phyloP scores from a whole-genome alignment of 2,329 filamentous ascomycete species.

The Penicillium sp. region DNA sequence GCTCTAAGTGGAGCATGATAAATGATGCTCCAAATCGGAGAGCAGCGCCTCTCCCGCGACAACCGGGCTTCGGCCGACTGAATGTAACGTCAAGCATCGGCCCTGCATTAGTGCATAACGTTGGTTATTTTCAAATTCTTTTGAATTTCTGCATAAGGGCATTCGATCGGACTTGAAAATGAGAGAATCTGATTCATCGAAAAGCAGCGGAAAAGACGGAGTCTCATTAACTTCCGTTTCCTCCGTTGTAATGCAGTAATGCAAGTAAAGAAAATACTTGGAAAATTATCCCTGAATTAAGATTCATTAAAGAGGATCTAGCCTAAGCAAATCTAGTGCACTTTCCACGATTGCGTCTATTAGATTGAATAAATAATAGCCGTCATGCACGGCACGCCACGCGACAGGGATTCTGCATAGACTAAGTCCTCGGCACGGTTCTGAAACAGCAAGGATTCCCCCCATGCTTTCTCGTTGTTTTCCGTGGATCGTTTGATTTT shows the following conservation, averaged over 20 bases:
- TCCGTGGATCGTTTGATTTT: neutral
- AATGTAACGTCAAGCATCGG: neutral
- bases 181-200: too few species aligned
- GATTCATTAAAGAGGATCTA: too few species aligned
- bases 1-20: neutral
- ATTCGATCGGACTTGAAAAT: too few species aligned
- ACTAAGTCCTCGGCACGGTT: neutral
- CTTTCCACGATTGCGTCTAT: neutral
- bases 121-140: neutral
- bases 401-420: neutral
- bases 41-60: neutral
- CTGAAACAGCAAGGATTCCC: neutral
- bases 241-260: too few species aligned
- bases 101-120: neutral
- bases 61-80: neutral
- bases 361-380: neutral
- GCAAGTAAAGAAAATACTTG: too few species aligned
- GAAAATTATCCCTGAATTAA: too few species aligned
- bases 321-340: neutral
- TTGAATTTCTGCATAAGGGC: too few species aligned
- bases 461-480: neutral
- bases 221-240: too few species aligned
- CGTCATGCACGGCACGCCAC: neutral
- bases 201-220: too few species aligned
- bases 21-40: neutral